Conservation (phyloP, 2,329 filamentous ascomycete species). For the Didymella lethalis region DNA sequence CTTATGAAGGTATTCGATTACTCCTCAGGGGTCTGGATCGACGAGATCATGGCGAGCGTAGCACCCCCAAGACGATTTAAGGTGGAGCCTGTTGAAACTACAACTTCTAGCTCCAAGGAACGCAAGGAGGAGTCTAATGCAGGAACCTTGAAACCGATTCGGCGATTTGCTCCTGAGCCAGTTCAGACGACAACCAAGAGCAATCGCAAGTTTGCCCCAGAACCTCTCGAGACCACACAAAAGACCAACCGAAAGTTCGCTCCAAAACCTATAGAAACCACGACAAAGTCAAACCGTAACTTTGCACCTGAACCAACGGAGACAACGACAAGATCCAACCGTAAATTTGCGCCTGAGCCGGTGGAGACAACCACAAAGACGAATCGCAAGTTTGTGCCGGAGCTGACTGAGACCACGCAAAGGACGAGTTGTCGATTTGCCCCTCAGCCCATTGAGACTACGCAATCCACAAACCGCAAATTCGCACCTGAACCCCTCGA, state of each 20-base stretch:
- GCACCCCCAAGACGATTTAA: slow-evolving; percentile 48
- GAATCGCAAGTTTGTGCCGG: slow-evolving; percentile 58
- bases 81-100: slow-evolving; percentile 49
- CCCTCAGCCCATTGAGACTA: slow-evolving; percentile 73
- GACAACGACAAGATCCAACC: slow-evolving; percentile 50
- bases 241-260: slow-evolving; percentile 63
- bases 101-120: slow-evolving; percentile 62
- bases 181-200: slow-evolving; percentile 71
- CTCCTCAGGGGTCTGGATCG: slow-evolving; percentile 6
- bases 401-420: slow-evolving; percentile 47
- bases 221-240: slow-evolving; percentile 75
- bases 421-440: slow-evolving; percentile 41
- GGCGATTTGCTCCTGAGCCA: slow-evolving; percentile 71
- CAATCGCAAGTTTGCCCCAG: slow-evolving; percentile 68
- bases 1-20: slow-evolving; percentile 16
- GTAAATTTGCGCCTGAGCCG: slow-evolving; percentile 71
- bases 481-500: slow-evolving; percentile 52
- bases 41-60: slow-evolving; percentile 41
- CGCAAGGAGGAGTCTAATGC: slow-evolving; percentile 66
- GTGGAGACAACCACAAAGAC: slow-evolving; percentile 71
- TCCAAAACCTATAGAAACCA: slow-evolving; percentile 58
- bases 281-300: slow-evolving; percentile 35
- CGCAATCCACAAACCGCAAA: slow-evolving; percentile 60
- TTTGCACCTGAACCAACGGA: slow-evolving; percentile 40
- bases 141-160: slow-evolving; percentile 30